Percentiles rank a stretch among this genome's conserved stretches.
Evolutionary conservation across 139 green algal genomes (phyloP).

Genomic region (Haematococcus lacustris): DNA sequence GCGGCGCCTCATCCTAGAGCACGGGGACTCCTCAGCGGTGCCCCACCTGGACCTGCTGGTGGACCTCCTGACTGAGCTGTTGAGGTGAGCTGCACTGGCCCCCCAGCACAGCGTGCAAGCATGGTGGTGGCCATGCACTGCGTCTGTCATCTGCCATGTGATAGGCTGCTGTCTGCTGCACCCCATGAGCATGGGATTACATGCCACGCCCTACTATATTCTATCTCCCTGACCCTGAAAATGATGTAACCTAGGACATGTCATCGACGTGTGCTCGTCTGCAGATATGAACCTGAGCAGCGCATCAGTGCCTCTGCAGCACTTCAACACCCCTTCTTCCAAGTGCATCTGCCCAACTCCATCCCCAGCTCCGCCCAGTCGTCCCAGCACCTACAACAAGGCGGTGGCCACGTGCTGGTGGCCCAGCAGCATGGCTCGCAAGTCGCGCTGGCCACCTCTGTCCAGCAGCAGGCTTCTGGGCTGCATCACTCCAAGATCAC

Average conservation of each 20-base stretch:
- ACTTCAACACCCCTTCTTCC: constrained; percentile 66
- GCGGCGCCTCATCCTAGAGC: constrained; percentile 12
- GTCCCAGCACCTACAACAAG: no score
- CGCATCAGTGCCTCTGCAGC: constrained; percentile 65
- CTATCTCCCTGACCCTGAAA: neutral
- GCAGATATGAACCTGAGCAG: constrained; percentile 57
- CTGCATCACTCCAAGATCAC: no score
- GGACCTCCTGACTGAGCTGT: constrained; percentile 16
- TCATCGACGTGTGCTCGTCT: neutral
- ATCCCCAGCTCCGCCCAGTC: no score
- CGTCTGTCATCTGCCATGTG: neutral
- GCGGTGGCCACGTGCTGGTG: no score
- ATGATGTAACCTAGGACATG: neutral
- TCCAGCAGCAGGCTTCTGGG: no score
- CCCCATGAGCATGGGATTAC: neutral
- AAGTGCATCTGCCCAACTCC: neutral
- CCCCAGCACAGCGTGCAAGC: neutral
- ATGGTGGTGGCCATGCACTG: neutral
- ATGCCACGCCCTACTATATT: neutral
- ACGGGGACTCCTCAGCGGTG: constrained; percentile 5
- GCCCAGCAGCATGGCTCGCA: no score
- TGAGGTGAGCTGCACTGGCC: constrained; percentile 8
- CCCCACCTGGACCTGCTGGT: constrained; percentile 12
- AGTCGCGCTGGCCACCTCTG: no score
- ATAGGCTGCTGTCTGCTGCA: neutral